Conservation (phyloP, 2,329 filamentous ascomycete genomes). For the Cordyceps fumosorosea region DNA sequence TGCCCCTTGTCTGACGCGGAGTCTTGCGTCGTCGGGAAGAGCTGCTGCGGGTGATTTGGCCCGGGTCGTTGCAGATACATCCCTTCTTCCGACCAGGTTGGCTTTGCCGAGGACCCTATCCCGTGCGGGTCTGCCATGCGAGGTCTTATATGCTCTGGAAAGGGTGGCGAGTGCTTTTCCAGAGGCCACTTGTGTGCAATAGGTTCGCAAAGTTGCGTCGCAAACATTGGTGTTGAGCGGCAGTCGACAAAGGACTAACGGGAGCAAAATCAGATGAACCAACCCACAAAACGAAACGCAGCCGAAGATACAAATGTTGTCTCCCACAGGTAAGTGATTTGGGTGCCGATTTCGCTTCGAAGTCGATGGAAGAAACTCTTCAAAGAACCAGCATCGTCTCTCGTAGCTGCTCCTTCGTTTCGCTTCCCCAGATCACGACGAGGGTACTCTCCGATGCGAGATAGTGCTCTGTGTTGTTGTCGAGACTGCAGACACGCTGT, state of each 20-base stretch:
- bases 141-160: slow-evolving; percentile 10
- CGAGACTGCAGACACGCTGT: background rate
- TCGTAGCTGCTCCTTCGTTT: background rate
- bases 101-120: slow-evolving; percentile 8
- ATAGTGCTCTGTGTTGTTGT: background rate
- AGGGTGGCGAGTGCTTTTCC: slow-evolving; percentile 6
- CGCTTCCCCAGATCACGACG: background rate
- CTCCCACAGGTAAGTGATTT: background rate
- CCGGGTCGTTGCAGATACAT: slow-evolving; percentile 9
- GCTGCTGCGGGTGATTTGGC: slow-evolving; percentile 3
- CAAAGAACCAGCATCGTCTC: slow-evolving; percentile 1
- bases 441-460: background rate
- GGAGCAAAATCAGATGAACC: slow-evolving; percentile 5
- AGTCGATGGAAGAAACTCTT: background rate
- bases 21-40: slow-evolving; percentile 7
- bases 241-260: background rate
- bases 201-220: slow-evolving; percentile 12
- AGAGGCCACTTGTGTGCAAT: slow-evolving; percentile 14
- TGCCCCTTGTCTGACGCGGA: slow-evolving; percentile 3
- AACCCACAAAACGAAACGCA: slow-evolving; percentile 2
- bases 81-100: slow-evolving; percentile 10
- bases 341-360: background rate
- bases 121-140: slow-evolving; percentile 12
- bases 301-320: background rate
- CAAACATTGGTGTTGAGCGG: slow-evolving; percentile 11